Evolutionary conservation across 176 grass and related monocot genomes (phyloP), one percentile per base, ranked within the genome.

Genomic region (Aegilops umbellulata): DNA sequence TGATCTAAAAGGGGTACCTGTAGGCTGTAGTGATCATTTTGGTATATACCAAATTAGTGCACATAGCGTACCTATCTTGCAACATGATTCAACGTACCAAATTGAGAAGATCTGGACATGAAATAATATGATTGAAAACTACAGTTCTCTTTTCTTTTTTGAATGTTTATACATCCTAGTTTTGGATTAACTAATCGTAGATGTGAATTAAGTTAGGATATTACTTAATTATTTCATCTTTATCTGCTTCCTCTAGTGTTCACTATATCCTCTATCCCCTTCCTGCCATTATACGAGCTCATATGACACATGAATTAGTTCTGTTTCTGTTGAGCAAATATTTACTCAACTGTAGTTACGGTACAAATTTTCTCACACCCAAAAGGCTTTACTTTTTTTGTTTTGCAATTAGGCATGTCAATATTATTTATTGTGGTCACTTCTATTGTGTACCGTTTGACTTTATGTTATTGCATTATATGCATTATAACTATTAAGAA

Each of bases 131-230:
- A 68, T 60, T 20, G 15, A 87, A 74, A 82, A 44, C 19, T 20
- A 69, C 27, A 80, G 51, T 88, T 68, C 47, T 24, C 30, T 19
- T 31, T 46, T 82, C 4, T 83, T 78, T 70, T 74, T 25, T 27
- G 2, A 61, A 7, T 38, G 68, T 74, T 29, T 69, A 9, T 69
- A 11, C 68, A 82, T 79, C 25, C 13, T 38, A 69, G n/a, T 70
- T 84, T 58, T 35, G 74, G n/a, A 41, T 67, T 49, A 70, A 38
- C 29, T 26, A 77, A 77, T 78, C 32, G 1, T 27, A 83, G 49
- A 20, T 78, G 31, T 42, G 11, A 42, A 68, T 8, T 60, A 29
- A 80, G 8, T 70, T 61, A 34, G 13, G 44, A 62, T 60, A 61
- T 26, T 44, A 24, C 29, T 69, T n/a, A 49, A 7, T 17, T 10